Conservation (phyloP, 805 yeast genomes). For the Osmozyma mogii region DNA sequence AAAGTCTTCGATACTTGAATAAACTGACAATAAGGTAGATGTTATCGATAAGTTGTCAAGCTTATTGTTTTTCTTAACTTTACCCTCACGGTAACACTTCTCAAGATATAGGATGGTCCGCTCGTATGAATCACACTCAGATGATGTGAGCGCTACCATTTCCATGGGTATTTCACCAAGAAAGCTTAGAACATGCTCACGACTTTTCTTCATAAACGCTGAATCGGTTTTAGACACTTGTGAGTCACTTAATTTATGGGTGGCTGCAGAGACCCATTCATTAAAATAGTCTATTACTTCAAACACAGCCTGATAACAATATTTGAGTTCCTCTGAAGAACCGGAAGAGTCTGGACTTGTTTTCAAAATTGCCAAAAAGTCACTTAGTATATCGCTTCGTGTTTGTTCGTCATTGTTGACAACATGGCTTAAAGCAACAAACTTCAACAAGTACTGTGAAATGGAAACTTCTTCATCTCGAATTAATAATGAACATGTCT, state of each 20-base stretch:
- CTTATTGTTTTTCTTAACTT: conserved; percentile 14
- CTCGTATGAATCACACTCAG: conserved; percentile 80
- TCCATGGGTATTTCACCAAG: conserved; percentile 55
- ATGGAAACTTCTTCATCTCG: conserved; percentile 64
- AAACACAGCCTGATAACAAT: conserved; percentile 68
- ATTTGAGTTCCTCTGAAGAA: conserved; percentile 44
- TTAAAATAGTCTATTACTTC: conserved; percentile 75
- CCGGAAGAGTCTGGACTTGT: conserved; percentile 36
- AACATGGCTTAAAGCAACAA: conserved; percentile 59
- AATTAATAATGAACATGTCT: conserved; percentile 55
- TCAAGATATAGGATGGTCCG: conserved; percentile 83
- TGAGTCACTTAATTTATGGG: conserved; percentile 22
- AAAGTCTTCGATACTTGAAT: conserved; percentile 79
- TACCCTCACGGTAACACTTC: conserved; percentile 48
- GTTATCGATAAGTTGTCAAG: conserved; percentile 33
- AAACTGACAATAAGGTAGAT: conserved; percentile 62
- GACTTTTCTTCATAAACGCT: conserved; percentile 18
- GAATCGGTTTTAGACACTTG: conserved; percentile 13
- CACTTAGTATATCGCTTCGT: conserved; percentile 42
- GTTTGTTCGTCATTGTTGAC: conserved; percentile 35
- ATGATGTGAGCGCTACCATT: conserved; percentile 66
- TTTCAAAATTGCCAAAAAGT: conserved; percentile 49
- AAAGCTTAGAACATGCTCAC: conserved; percentile 35
- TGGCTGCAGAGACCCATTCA: conserved; percentile 55
- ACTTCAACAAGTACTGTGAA: conserved; percentile 69